These are phyloP conservation scores for Macrocybe sp. DNA, from an alignment of 1,284 basidiomycete species.

Conservation along the genomic window DNA sequence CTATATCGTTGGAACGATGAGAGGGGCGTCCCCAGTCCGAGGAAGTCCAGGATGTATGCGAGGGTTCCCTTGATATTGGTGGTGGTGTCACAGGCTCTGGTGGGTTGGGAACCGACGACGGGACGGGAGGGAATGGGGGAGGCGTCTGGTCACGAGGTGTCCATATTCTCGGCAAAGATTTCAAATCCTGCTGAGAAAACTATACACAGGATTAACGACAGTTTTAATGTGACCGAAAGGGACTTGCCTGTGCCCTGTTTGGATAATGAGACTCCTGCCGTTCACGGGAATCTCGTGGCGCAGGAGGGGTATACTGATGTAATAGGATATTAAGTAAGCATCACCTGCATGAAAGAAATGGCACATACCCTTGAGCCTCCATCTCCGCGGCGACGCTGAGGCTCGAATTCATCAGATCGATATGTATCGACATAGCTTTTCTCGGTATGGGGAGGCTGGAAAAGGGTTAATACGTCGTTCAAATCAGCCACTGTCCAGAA, in stretches of 20 bases:
- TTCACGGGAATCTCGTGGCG: not conserved
- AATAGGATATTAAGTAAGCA: too few species aligned
- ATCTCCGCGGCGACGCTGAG: constrained; percentile 8
- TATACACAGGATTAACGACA: constrained; percentile 5
- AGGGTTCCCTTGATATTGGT: constrained; percentile 17
- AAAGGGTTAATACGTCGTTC: not conserved
- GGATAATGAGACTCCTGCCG: not conserved
- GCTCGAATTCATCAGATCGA: constrained; percentile 9
- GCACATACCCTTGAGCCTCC: constrained; percentile 11
- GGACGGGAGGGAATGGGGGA: constrained; percentile 8
- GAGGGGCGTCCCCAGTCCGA: constrained; percentile 9
- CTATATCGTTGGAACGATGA: not conserved
- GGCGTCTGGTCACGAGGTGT: constrained; percentile 17
- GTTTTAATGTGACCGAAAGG: too few species aligned
- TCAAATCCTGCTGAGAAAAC: not conserved
- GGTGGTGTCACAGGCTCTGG: constrained; percentile 16
- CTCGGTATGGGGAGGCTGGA: constrained; percentile 6
- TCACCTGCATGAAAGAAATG: not conserved
- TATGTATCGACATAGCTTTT: constrained; percentile 10
- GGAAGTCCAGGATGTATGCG: constrained; percentile 16
- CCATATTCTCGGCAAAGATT: constrained; percentile 16
- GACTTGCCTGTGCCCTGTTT: not conserved
- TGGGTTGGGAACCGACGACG: constrained; percentile 5
- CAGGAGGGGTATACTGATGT: too few species aligned
- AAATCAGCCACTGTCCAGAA: not conserved